Conservation (phyloP, 164 flowering plant genomes). For the Liriodendron chinense region DNA sequence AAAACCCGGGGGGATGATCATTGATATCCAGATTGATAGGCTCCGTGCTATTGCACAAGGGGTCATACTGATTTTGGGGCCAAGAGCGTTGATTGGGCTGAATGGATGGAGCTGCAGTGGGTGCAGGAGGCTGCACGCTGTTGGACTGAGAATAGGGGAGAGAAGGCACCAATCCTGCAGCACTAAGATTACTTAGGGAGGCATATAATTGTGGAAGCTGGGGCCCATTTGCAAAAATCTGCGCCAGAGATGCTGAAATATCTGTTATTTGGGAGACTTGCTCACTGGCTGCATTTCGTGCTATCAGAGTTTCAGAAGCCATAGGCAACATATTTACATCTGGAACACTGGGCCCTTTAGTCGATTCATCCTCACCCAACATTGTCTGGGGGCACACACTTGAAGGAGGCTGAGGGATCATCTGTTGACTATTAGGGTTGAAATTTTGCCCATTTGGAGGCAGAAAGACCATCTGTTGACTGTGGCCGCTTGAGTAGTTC, state of each 20-base stretch:
- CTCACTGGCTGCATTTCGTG: constrained; percentile 31
- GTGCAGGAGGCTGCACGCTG: constrained; percentile 19
- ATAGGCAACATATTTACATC: constrained; percentile 20
- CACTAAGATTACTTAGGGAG: constrained; percentile 30
- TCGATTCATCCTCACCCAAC: too few species aligned
- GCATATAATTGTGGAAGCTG: constrained; percentile 19
- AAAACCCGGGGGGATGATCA: constrained; percentile 8
- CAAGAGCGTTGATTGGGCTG: constrained; percentile 22
- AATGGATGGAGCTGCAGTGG: constrained; percentile 8
- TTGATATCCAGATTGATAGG: constrained; percentile 11
- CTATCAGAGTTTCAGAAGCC: constrained; percentile 19
- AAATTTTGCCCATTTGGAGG: constrained; percentile 15
- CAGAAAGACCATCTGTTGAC: constrained; percentile 11
- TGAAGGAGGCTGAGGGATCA: constrained; percentile 7
- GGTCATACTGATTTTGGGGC: constrained; percentile 34
- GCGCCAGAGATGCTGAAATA: constrained; percentile 51
- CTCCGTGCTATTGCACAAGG: constrained; percentile 33
- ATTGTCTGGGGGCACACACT: too few species aligned
- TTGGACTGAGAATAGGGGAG: constrained; percentile 10
- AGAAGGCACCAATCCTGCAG: constrained; percentile 24
- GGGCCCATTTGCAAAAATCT: constrained; percentile 45
- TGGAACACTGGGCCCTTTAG: constrained; percentile 10
- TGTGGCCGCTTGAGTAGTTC: constrained; percentile 15
- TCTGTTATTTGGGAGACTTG: constrained; percentile 40
- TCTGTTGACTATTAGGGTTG: background rate